Evolutionary conservation across 1,284 basidiomycete genomes (phyloP).

Genomic region (Cutaneotrichosporon sp.): DNA sequence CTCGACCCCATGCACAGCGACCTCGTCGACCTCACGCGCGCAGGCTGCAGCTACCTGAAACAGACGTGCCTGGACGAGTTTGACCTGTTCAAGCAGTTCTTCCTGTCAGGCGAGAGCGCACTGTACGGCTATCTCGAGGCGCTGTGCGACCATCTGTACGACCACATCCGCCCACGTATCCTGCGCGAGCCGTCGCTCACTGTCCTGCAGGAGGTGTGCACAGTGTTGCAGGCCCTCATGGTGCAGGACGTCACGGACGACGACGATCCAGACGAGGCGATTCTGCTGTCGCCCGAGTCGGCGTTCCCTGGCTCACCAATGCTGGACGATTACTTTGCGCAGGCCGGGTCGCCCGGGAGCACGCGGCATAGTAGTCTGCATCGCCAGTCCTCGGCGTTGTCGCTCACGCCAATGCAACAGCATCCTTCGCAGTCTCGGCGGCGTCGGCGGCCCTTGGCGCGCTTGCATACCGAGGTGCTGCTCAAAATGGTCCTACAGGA

Average conservation of each 20-base stretch:
- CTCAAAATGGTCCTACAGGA: constrained; percentile 86
- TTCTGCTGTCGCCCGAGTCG: constrained; percentile 21
- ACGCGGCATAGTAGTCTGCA: constrained; percentile 7
- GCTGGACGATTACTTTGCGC: constrained; percentile 23
- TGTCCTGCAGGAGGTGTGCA: constrained; percentile 85
- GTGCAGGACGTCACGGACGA: constrained; percentile 59
- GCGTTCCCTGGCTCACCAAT: constrained; percentile 13
- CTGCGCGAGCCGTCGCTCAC: constrained; percentile 81
- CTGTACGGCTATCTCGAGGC: constrained; percentile 81
- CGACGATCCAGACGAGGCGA: constrained; percentile 24
- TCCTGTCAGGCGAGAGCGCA: constrained; percentile 72
- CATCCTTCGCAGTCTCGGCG: background rate
- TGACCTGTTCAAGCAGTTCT: constrained; percentile 73
- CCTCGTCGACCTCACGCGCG: constrained; percentile 76
- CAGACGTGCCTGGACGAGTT: constrained; percentile 85
- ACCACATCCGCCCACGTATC: constrained; percentile 85
- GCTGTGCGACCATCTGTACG: constrained; percentile 86
- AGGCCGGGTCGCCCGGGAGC: constrained; percentile 33
- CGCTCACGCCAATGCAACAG: background rate
- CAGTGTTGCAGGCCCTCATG: constrained; percentile 87
- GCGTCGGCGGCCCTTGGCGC: constrained; percentile 48
- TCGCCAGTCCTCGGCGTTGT: constrained; percentile 7
- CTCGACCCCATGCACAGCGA: constrained; percentile 72
- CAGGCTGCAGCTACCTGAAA: constrained; percentile 84
- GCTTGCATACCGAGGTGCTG: constrained; percentile 64